Base-by-base conservation (phyloP, 169 alveolate genomes). In the Eimeria sp. region DNA sequence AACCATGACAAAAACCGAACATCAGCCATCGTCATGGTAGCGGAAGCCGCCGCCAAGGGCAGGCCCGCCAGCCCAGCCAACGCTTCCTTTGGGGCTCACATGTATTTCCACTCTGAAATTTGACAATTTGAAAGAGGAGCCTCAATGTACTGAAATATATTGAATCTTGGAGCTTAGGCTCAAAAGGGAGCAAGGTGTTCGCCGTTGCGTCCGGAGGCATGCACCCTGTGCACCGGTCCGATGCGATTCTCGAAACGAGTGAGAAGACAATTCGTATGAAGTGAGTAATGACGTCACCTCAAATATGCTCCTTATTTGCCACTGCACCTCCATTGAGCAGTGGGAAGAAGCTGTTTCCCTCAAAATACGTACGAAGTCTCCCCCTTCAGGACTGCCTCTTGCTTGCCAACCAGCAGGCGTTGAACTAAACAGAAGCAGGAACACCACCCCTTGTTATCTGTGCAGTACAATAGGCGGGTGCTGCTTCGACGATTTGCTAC, bases 51-150 rank as follows among this genome's bases (percentile, higher is more conserved):
- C 71, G 91, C 91, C 54, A 58, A n/a, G 76, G 60, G 76, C 91
- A 85, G 91, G 91, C 91, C 91, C 91, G 30, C 30, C 91, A 87
- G 93, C 93, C 93, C 93, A 87, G 93, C 93, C 93, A 87, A 87
- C 93, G 58, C 83, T 74, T 74, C 40, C 83, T 4, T 40, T 74
- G 83, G 83, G 83, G 83, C 83, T 74, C 83, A 14, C 54, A 56
- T 6, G 30, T 40, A 40, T 40, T 80, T 80, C 89, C 77, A 37
- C 37, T 18, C 4, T 52, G 71, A 85, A 85, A 58, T 56, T 62
- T 27, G n/a, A 60, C 83, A 37, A 6, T 74, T 40, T n/a, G 43
- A 13, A 46, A 74, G 18, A 74, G 8, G 58, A 20, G 20, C 33
- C 18, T 33, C 23, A 40, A 56, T 16, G 40, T 54, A 74, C 33